Base-by-base conservation (phyloP, 495 filamentous ascomycete genomes). In the Rhypophila decipiens region DNA sequence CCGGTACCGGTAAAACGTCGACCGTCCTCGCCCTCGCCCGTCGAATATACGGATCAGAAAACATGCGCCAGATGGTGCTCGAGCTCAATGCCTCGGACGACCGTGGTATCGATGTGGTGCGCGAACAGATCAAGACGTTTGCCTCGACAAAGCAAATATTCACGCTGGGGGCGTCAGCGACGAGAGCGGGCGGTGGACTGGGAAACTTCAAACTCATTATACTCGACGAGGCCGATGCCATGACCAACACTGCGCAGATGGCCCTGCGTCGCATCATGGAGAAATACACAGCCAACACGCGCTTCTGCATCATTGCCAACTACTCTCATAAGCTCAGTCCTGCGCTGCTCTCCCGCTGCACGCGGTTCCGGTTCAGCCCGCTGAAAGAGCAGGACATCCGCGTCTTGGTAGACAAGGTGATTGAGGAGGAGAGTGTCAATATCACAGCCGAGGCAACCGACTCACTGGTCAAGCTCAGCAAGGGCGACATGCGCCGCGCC, bases 41-140 rank as follows among this genome's bases (percentile, higher is more conserved):
- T 42, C 78, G 85, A 48, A 99, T 99, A 63, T 99, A 97, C 56
- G 93, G 93, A 31, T 67, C 68, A 45, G 86, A 86, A 48, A 97
- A 96, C 64, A 85, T 97, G 83, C 82, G 90, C 20, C 93, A 98
- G 63, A 96, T 97, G 87, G 94, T 98, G 39, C 76, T 98, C 5
- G 93, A 98, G 62, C 78, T 98, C 46, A 98, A 98, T 65, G 93
- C 93, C 27, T 94, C 87, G 50, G 93, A 98, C 59, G 93, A 98
- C 60, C 77, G 93, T 70, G 93, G 93, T 58, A 99, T 99, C 68
- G 94, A 99, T 52, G 93, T 99, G 4, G 93, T 99, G 37, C 80
- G 91, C 49, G 94, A 99, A 66, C 94, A 97, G 66, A 97, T 99
- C 73, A 97, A 96, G 73, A 99, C 94, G 1, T 99, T 97, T 67